These are phyloP conservation scores for Blastomyces gilchristii DNA, from an alignment of 2,329 filamentous ascomycete genomes.

Conservation along the genomic window DNA sequence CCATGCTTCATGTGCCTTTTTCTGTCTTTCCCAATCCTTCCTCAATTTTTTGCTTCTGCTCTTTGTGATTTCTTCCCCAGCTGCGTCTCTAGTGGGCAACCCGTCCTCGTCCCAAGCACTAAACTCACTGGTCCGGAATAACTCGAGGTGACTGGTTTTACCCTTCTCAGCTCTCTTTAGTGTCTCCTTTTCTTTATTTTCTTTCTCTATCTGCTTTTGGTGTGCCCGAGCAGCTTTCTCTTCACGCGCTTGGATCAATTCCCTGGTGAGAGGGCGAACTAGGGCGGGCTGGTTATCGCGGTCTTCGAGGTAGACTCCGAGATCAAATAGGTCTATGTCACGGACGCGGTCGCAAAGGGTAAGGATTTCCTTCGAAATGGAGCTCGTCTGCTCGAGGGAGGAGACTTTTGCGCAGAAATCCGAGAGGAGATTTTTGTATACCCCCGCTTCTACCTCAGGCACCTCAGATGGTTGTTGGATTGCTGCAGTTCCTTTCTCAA, in stretches of 20 bases:
- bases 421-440: constrained; percentile 41
- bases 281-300: constrained; percentile 59
- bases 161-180: constrained; percentile 44
- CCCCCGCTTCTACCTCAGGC: constrained; percentile 24
- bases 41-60: constrained; percentile 67
- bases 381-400: constrained; percentile 36
- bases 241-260: constrained; percentile 44
- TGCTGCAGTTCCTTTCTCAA: constrained; percentile 21
- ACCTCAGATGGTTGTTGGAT: constrained; percentile 9
- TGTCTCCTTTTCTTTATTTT: constrained; percentile 48
- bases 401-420: constrained; percentile 32
- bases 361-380: constrained; percentile 61
- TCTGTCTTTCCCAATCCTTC: constrained; percentile 87
- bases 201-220: constrained; percentile 47
- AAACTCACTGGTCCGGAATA: constrained; percentile 54
- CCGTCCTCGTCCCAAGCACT: constrained; percentile 75
- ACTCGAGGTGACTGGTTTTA: constrained; percentile 46
- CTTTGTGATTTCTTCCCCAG: constrained; percentile 73
- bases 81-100: constrained; percentile 63
- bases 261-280: constrained; percentile 55
- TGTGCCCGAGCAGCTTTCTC: constrained; percentile 38
- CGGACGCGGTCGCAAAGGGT: constrained; percentile 68
- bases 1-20: constrained; percentile 67
- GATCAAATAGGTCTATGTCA: constrained; percentile 67
- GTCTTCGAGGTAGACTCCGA: constrained; percentile 83